Conservation (phyloP, 2,329 filamentous ascomycete species). For the Aaosphaeria arxii region DNA sequence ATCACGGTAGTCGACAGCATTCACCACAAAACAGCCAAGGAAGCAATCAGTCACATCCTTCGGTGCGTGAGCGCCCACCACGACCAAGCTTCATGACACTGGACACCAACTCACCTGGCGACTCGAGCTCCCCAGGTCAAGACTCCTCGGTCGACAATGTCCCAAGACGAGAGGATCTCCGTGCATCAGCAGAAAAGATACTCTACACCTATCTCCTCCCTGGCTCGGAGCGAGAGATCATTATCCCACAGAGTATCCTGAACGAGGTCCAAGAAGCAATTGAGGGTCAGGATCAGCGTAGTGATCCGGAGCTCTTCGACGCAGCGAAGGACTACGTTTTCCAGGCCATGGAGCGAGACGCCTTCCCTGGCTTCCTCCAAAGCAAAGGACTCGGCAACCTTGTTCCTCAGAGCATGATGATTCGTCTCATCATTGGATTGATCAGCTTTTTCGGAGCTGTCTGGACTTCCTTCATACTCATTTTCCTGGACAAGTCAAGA, state of each 20-base stretch:
- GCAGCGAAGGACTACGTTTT: constrained; percentile 98
- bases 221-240: constrained; percentile 94
- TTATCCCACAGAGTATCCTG: constrained; percentile 82
- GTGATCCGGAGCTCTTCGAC: constrained; percentile 97
- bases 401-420: constrained; percentile 83
- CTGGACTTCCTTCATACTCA: constrained; percentile 90
- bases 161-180: constrained; percentile 69
- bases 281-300: constrained; percentile 77
- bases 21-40: constrained; percentile 48
- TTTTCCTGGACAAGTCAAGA: constrained; percentile 79
- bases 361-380: constrained; percentile 94
- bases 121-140: constrained; percentile 56
- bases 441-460: constrained; percentile 86
- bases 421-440: constrained; percentile 81
- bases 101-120: constrained; percentile 58
- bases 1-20: constrained; percentile 45
- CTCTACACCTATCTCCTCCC: constrained; percentile 96
- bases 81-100: constrained; percentile 62
- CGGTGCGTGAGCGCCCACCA: constrained; percentile 48
- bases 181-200: constrained; percentile 94
- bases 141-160: constrained; percentile 30
- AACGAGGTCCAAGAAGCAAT: constrained; percentile 82
- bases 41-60: constrained; percentile 54
- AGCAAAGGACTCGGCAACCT: constrained; percentile 95
- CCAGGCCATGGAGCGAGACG: constrained; percentile 98